Base-by-base conservation (phyloP, 2,329 filamentous ascomycete species). In the Scedosporium dehoogii region DNA sequence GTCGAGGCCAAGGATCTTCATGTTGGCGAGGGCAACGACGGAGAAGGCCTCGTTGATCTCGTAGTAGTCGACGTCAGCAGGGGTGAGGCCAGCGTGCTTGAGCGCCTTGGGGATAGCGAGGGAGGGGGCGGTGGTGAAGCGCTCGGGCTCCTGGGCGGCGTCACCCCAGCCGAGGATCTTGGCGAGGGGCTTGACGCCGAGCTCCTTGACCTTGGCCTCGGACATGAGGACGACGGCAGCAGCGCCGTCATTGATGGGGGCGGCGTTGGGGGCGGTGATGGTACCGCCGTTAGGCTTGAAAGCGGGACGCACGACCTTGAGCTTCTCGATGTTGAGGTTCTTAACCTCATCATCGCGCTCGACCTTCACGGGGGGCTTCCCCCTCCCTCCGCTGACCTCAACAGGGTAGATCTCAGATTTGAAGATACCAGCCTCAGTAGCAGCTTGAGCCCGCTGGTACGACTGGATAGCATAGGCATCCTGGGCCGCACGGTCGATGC, bases 21-120 rank as follows among this genome's bases (percentile, higher is more conserved):
- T 86, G 81, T 99, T 99, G 68, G 94, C 92, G 60, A 99, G 84
- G 46, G 94, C 91, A 66, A 99, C 94, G 59, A 96, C 94, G 66
- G 90, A 94, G 82, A 99, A 99, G 51, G 94, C 94, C 82, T 99
- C 94, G 81, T 99, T 99, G 82, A 99, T 97, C 82, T 99, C 94
- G 76, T 94, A 99, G 69, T 86, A 94, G 71, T 97, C 93, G 63
- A 99, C 83, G 64, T 90, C 82, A 66, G 88, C 85, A 68, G 87
- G 83, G 63, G 85, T 84, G 65, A 99, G 79, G 66, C 90, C 90
- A 65, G 94, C 94, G 78, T 99, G 93, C 83, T 93, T 92, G 72
- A 99, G 85, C 63, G 94, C 94, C 83, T 97, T 99, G 74, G 94
- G 94, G 70, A 99, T 96, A 67, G 94, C 94, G 63, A 97, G 85